Evolutionary conservation across 768 basidiomycete genomes (phyloP).

Genomic region (Trametes gibbosa): DNA sequence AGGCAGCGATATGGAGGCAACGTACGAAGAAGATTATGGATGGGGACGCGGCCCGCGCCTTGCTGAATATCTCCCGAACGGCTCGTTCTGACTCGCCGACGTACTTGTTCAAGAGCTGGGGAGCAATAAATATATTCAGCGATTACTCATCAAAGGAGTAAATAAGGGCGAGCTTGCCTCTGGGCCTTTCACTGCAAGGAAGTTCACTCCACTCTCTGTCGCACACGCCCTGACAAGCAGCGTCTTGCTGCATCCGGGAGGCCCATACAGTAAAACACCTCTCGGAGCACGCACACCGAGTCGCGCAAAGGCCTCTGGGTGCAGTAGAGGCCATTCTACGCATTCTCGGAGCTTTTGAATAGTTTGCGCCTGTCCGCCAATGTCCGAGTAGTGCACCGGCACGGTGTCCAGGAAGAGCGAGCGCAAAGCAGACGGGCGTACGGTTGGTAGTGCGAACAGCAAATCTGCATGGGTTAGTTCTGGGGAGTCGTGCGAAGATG

Average conservation of each 20-base stretch:
- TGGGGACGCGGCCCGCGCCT: constrained; percentile 90
- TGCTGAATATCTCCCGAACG: constrained; percentile 92
- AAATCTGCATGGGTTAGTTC: constrained; percentile 65
- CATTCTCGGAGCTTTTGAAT: constrained; percentile 87
- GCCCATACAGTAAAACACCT: constrained; percentile 90
- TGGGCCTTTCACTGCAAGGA: constrained; percentile 95
- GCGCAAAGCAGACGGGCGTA: constrained; percentile 92
- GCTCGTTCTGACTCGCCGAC: constrained; percentile 97
- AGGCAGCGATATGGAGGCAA: constrained; percentile 11
- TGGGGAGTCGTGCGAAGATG: constrained; percentile 13
- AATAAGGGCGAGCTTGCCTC: constrained; percentile 55
- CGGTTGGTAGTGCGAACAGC: constrained; percentile 63
- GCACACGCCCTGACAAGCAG: constrained; percentile 90
- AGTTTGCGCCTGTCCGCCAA: constrained; percentile 80
- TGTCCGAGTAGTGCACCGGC: constrained; percentile 78
- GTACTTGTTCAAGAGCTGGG: constrained; percentile 91
- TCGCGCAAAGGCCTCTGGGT: constrained; percentile 82
- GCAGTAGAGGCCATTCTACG: constrained; percentile 92
- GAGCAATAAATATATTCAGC: neutral
- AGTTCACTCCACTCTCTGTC: constrained; percentile 91
- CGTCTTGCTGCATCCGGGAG: constrained; percentile 97
- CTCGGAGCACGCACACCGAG: constrained; percentile 87
- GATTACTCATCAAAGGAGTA: too few relatives aligned
- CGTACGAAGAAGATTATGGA: constrained; percentile 96
- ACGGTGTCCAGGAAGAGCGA: constrained; percentile 89